phyloP scores from a whole-genome alignment of 768 basidiomycete genomes.

The Boletellus emodensis region DNA sequence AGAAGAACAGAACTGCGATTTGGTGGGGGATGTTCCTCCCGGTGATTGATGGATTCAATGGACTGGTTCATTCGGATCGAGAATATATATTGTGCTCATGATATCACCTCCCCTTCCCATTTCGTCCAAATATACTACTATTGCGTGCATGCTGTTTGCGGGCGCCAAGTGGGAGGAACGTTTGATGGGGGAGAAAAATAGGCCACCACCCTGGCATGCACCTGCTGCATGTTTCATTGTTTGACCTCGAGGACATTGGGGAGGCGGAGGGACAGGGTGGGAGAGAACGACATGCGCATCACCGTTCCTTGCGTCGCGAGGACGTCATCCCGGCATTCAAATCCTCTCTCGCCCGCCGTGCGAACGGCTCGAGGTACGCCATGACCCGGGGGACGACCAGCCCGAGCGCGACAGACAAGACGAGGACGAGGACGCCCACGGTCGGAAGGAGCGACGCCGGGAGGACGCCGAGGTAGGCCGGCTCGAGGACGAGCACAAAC shows the following conservation, averaged over 20 bases:
- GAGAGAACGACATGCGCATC: not conserved
- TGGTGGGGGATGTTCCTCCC: too few species aligned
- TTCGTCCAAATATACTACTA: too few species aligned
- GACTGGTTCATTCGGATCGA: not conserved
- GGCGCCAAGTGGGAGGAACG: not conserved
- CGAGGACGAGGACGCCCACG: conserved; percentile 24
- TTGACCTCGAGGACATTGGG: not conserved
- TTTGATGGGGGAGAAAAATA: not conserved
- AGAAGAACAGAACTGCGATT: too few species aligned
- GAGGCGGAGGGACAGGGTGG: not conserved
- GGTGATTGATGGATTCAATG: too few species aligned
- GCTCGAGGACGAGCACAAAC: conserved; percentile 55
- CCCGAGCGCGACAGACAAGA: conserved; percentile 25
- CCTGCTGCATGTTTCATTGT: conserved; percentile 27
- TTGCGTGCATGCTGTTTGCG: too few species aligned
- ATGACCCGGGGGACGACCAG: conserved; percentile 14
- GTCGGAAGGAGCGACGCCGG: conserved; percentile 49
- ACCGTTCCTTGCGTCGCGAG: conserved; percentile 16
- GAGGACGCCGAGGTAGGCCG: conserved; percentile 53
- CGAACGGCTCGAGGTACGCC: conserved; percentile 20
- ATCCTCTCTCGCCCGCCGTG: conserved; percentile 26
- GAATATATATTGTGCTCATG: not conserved
- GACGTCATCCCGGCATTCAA: not conserved
- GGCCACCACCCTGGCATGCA: conserved; percentile 18
- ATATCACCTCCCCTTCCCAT: not conserved